Percentiles rank a stretch among this genome's conserved stretches.
These are phyloP conservation scores for Neurospora sp. DNA, from an alignment of 2,329 filamentous ascomycete species.

Conservation along the genomic window DNA sequence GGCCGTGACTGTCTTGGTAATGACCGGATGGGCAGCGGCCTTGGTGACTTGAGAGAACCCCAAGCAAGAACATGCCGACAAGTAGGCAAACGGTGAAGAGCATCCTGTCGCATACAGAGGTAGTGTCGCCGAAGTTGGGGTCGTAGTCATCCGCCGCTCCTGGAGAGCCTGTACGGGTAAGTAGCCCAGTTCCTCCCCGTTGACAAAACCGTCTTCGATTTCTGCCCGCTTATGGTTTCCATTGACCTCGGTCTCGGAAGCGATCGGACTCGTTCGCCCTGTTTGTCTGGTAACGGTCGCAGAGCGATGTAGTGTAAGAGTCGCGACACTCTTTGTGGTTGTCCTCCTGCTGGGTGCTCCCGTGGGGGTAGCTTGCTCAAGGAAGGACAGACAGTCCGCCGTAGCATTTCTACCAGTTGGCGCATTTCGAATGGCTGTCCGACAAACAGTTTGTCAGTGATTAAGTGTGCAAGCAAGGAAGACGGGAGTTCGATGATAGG, in stretches of 20 bases:
- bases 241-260: neutral
- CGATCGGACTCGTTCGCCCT: neutral
- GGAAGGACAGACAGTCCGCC: neutral
- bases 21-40: neutral
- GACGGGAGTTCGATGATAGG: neutral
- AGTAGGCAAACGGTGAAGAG: neutral
- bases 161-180: neutral
- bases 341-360: neutral
- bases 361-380: neutral
- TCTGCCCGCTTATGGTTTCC: neutral
- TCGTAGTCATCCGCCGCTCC: neutral
- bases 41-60: neutral
- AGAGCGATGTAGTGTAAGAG: neutral
- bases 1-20: neutral
- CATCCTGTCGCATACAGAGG: neutral
- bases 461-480: neutral
- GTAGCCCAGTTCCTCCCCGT: fast-evolving
- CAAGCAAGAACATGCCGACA: neutral
- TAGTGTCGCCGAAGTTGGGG: neutral
- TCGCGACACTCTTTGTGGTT: neutral
- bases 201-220: neutral
- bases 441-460: neutral
- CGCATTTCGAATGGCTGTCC: neutral
- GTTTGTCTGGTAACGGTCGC: neutral
- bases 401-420: neutral